phyloP scores from a whole-genome alignment of 176 grass and related monocot species.

The Avena atlantica region DNA sequence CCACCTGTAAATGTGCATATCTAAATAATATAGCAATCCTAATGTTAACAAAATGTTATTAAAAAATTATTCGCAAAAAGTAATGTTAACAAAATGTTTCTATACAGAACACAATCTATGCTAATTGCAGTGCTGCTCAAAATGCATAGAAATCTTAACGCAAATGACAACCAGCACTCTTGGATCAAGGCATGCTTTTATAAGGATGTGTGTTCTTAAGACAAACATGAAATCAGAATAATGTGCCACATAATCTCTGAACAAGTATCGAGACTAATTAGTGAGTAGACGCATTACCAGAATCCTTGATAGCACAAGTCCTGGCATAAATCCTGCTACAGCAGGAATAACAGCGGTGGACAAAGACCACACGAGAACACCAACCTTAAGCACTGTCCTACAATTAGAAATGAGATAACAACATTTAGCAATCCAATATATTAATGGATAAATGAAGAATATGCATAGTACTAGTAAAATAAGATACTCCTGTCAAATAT shows the following conservation, averaged over 20 bases:
- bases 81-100: neutral
- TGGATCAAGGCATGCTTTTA: neutral
- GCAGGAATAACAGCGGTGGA: constrained; percentile 70
- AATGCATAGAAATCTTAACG: neutral
- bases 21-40: neutral
- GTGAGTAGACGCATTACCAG: constrained; percentile 71
- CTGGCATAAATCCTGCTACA: constrained; percentile 94
- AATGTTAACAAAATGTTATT: neutral
- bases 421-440: constrained; percentile 12
- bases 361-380: constrained; percentile 88
- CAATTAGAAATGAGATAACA: constrained; percentile 46
- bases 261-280: constrained; percentile 12
- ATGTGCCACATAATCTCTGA: neutral
- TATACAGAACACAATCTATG: neutral
- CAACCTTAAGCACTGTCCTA: constrained; percentile 88
- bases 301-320: constrained; percentile 83
- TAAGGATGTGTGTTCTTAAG: constrained; percentile 7
- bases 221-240: constrained; percentile 27
- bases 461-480: constrained; percentile 6
- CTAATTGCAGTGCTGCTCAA: neutral
- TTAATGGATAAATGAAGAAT: constrained; percentile 16
- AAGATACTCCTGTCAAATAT: neutral
- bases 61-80: no score
- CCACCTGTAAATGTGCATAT: constrained; percentile 1
- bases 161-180: constrained; percentile 17